phyloP scores from a whole-genome alignment of 2,329 filamentous ascomycete genomes.

The Penicillium sp. region DNA sequence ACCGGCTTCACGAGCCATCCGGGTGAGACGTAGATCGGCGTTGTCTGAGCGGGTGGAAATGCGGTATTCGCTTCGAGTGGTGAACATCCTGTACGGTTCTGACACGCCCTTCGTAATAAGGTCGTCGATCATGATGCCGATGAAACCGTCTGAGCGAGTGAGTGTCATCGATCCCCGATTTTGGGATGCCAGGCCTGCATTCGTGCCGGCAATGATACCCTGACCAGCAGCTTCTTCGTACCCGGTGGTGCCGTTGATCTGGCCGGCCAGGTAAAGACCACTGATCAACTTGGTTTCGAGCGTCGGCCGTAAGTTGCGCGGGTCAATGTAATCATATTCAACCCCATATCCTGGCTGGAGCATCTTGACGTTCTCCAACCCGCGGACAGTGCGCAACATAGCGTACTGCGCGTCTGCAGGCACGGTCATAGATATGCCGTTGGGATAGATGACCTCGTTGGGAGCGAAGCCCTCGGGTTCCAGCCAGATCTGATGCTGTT shows the following conservation, averaged over 20 bases:
- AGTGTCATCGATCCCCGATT: conserved; percentile 61
- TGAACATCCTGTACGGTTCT: conserved; percentile 98
- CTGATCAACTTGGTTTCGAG: conserved; percentile 88
- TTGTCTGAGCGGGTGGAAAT: conserved; percentile 92
- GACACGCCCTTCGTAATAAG: conserved; percentile 93
- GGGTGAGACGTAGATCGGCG: conserved; percentile 79
- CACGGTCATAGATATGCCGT: conserved; percentile 95
- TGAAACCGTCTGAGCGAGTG: conserved; percentile 82
- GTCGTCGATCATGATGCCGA: conserved; percentile 98
- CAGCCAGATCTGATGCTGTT: conserved; percentile 86
- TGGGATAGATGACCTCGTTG: conserved; percentile 86
- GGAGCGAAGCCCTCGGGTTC: conserved; percentile 87
- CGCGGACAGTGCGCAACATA: conserved; percentile 78
- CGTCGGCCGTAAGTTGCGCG: conserved; percentile 76
- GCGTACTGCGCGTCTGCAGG: conserved; percentile 79
- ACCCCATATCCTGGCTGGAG: conserved; percentile 93
- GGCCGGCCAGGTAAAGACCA: conserved; percentile 86
- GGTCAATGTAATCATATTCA: conserved; percentile 98
- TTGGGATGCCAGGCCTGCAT: conserved; percentile 75
- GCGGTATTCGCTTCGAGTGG: conserved; percentile 87
- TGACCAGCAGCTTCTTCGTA: conserved; percentile 97
- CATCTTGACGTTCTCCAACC: conserved; percentile 85
- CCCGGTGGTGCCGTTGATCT: conserved; percentile 97
- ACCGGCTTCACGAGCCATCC: conserved; percentile 67
- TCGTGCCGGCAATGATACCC: conserved; percentile 86